Base-by-base conservation (phyloP, 2,329 filamentous ascomycete species). In the Pestalotiopsis sp. region DNA sequence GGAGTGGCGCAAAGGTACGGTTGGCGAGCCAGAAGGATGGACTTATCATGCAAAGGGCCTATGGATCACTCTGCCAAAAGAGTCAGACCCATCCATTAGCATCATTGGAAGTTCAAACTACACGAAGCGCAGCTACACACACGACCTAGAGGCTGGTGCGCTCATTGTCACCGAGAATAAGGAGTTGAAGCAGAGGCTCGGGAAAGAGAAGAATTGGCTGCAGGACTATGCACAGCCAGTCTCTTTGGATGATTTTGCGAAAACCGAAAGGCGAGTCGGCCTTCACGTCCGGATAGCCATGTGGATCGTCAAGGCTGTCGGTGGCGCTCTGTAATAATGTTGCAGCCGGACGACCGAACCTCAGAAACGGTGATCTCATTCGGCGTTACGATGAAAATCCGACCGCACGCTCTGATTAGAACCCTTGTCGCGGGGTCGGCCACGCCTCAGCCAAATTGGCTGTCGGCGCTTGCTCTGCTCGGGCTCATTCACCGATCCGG, bases 31-130 rank as follows among this genome's bases (percentile, higher is more conserved):
- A 0, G 93, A 85, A 1, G 95, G 94, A 0, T 99, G 97, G 96
- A 98, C 95, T 0, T 99, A 99, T 80, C 96, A 99, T 76, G 96
- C 96, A 62, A 99, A 99, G 81, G 96, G 96, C 0, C 85, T 98
- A 2, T 98, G 95, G 95, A 86, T 98, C 31, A 93, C 93, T 0
- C 84, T 95, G 67, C 89, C 92, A 0, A 83, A 85, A 2, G 87
- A 91, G 61, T 79, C 84, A 45, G 83, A 90, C 52, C 94, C 94
- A 0, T 91, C 91, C 62, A 85, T 98, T 67, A 97, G 91, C 39
- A 85, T 98, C 20, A 88, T 99, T 0, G 96, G 96, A 1, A 97
- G 93, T 77, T 96, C 92, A 11, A 99, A 99, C 78, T 99, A 98
- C 80, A 99, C 96, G 0, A 95, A 96, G 79, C 87, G 96, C 38